Evolutionary conservation across 257 asterid species (phyloP).

Genomic region (Nicotiana obtusifolia): DNA sequence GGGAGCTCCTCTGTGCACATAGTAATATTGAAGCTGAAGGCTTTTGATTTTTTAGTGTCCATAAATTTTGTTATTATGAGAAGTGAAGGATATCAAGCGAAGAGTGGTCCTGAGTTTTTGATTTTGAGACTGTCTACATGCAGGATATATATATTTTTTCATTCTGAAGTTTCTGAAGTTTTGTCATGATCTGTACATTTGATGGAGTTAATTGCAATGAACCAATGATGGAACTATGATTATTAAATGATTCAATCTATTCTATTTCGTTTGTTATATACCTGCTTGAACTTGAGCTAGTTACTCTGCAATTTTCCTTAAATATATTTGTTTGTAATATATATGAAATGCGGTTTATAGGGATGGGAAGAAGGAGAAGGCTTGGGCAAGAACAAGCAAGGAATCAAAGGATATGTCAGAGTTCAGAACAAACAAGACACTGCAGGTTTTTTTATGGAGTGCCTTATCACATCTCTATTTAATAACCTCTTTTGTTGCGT

Average conservation of each 20-base stretch:
- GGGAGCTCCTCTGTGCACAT: neutral
- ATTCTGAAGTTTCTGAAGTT: neutral
- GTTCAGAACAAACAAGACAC: constrained; percentile 92
- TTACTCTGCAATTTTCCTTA: neutral
- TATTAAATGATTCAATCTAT: neutral
- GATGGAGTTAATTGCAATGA: neutral
- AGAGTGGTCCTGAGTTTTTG: neutral
- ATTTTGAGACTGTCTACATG: neutral
- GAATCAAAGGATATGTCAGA: constrained; percentile 84
- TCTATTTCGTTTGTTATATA: neutral
- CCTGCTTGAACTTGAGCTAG: neutral
- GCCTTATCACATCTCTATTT: neutral
- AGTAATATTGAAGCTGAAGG: neutral
- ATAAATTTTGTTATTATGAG: neutral
- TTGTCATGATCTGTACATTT: neutral
- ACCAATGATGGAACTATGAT: neutral
- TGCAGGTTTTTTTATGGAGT: constrained; percentile 33
- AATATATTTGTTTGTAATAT: neutral
- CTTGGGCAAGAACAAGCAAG: constrained; percentile 92
- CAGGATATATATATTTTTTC: neutral
- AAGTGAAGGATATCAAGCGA: neutral
- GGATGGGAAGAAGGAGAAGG: constrained; percentile 99
- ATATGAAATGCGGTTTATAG: constrained; percentile 26
- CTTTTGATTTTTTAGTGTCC: neutral
- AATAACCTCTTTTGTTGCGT: neutral